Percentiles rank a stretch among this genome's conserved stretches.
Evolutionary conservation across 2,329 filamentous ascomycete genomes (phyloP).

Genomic region (Fusarium falciforme): DNA sequence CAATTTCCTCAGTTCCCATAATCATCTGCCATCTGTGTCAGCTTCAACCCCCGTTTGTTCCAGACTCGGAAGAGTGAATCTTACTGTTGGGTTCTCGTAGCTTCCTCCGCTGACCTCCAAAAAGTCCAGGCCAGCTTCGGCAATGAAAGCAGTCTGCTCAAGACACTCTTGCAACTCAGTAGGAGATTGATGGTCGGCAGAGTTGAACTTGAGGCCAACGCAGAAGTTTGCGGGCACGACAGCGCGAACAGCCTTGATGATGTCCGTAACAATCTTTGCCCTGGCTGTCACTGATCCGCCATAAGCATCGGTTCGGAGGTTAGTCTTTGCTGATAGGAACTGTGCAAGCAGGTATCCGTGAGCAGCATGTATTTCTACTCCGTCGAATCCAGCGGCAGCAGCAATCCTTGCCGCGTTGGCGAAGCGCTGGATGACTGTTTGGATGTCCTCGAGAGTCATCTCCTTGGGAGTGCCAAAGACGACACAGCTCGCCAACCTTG

Average conservation of each 20-base stretch:
- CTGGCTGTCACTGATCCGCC: conserved; percentile 63
- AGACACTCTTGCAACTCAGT: conserved; percentile 62
- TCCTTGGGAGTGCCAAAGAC: conserved; percentile 66
- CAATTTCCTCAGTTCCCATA: conserved; percentile 23
- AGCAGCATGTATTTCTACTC: conserved; percentile 59
- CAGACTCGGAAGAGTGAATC: not conserved
- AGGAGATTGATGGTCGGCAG: conserved; percentile 64
- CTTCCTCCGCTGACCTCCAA: conserved; percentile 75
- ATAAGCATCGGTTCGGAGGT: conserved; percentile 65
- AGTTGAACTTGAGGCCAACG: conserved; percentile 67
- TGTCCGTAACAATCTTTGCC: conserved; percentile 62
- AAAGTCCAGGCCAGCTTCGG: conserved; percentile 68
- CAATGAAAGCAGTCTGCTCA: conserved; percentile 66
- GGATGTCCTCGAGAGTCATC: conserved; percentile 66
- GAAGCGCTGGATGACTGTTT: conserved; percentile 63
- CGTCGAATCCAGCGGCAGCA: conserved; percentile 58
- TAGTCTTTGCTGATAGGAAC: conserved; percentile 63
- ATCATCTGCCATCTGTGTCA: conserved; percentile 49
- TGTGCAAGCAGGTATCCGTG: conserved; percentile 70
- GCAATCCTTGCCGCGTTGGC: conserved; percentile 62
- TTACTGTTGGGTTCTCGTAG: conserved; percentile 64
- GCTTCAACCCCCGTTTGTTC: not conserved
- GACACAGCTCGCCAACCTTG: conserved; percentile 47
- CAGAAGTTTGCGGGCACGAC: conserved; percentile 56
- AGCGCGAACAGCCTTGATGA: conserved; percentile 56